These are phyloP conservation scores for Picea mariana DNA, from an alignment of 83 land plant genomes.

Conservation along the genomic window DNA sequence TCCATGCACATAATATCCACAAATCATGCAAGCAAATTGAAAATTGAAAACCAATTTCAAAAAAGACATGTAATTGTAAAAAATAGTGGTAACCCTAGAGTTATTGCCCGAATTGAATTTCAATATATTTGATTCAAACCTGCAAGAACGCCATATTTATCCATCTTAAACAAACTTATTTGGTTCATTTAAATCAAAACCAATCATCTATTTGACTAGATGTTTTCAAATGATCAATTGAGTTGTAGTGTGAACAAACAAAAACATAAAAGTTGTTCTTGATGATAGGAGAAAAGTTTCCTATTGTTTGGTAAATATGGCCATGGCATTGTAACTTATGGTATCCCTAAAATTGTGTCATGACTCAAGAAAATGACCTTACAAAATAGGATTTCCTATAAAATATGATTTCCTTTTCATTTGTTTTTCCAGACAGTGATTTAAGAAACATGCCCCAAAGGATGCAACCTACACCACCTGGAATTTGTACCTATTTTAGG, in stretches of 20 bases:
- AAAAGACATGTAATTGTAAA: conserved; percentile 87
- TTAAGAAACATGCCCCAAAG: too few species aligned
- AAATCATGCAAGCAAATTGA: not conserved
- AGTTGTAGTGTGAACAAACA: not conserved
- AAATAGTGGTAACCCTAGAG: conserved; percentile 84
- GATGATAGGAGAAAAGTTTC: not conserved
- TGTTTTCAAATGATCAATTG: not conserved
- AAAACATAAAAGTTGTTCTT: not conserved
- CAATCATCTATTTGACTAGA: not conserved
- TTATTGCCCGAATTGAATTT: conserved; percentile 84
- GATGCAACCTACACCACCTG: too few species aligned
- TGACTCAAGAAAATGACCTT: too few species aligned
- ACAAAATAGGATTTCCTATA: too few species aligned
- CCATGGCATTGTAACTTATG: not conserved
- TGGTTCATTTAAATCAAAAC: not conserved
- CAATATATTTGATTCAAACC: conserved; percentile 81
- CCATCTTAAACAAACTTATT: not conserved
- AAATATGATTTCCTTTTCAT: too few species aligned
- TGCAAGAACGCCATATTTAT: conserved; percentile 21
- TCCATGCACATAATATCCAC: not conserved
- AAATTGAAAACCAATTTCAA: conserved; percentile 51
- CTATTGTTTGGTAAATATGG: not conserved
- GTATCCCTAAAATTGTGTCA: not conserved
- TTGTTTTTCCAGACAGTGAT: too few species aligned
- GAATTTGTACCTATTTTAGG: too few species aligned